phyloP scores from a whole-genome alignment of 306 rosid species.

The Citrullus colocynthis region DNA sequence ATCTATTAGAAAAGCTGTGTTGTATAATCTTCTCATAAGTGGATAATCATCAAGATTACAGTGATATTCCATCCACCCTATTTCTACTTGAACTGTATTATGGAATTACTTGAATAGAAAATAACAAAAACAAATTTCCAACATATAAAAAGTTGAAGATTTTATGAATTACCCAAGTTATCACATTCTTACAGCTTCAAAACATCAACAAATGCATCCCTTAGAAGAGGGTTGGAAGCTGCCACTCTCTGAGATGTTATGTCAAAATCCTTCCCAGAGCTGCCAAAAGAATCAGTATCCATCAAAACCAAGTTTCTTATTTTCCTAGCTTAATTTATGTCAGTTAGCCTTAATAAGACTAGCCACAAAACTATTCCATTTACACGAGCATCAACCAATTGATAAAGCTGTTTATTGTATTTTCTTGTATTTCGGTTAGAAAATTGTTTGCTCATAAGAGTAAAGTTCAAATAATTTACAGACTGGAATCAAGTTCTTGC shows the following conservation, averaged over 20 bases:
- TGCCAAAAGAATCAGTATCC: conserved; percentile 18
- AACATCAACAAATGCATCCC: conserved; percentile 58
- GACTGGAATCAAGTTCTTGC: not conserved
- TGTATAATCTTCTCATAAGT: not conserved
- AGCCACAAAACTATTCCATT: not conserved
- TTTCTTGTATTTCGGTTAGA: not conserved
- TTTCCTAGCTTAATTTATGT: not conserved
- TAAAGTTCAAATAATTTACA: not conserved
- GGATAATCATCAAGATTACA: not conserved
- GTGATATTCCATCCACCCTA: not conserved
- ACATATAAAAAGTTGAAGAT: not conserved
- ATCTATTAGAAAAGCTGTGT: not conserved
- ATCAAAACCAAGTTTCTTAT: conserved; percentile 10
- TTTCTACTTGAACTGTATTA: not conserved
- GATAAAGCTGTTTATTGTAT: not conserved
- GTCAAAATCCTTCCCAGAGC: conserved; percentile 86
- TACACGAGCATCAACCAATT: not conserved
- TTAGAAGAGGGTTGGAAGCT: conserved; percentile 73
- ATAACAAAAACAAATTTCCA: not conserved
- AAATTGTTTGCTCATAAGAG: not conserved
- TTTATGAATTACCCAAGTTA: not conserved
- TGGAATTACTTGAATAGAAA: not conserved
- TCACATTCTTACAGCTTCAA: conserved; percentile 21
- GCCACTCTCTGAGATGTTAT: conserved; percentile 72
- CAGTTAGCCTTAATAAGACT: not conserved